Conservation (phyloP, 1,284 basidiomycete species). For the Malassezia equina region DNA sequence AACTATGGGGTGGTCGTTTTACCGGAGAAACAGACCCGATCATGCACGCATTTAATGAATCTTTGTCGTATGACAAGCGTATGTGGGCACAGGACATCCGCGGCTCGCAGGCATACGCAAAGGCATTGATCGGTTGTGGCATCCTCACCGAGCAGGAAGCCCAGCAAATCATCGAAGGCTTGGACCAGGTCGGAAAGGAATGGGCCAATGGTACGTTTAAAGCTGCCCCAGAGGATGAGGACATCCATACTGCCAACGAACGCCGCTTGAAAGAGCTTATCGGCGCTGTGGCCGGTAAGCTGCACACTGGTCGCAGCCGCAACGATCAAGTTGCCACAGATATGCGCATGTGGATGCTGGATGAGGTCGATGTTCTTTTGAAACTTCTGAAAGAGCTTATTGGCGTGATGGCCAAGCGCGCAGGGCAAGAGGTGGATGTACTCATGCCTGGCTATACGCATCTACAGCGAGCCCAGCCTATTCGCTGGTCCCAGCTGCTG, state of each 20-base stretch:
- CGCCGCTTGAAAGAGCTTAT: conserved; percentile 85
- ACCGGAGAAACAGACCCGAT: conserved; percentile 43
- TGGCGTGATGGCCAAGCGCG: conserved; percentile 76
- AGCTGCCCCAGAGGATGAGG: conserved; percentile 68
- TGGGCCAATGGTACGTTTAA: conserved; percentile 55
- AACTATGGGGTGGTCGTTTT: conserved; percentile 48
- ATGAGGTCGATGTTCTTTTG: conserved; percentile 65
- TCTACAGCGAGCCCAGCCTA: conserved; percentile 71
- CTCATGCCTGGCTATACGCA: conserved; percentile 95
- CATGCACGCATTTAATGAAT: conserved; percentile 51
- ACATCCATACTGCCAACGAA: conserved; percentile 99
- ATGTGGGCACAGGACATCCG: conserved; percentile 86
- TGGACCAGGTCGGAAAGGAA: conserved; percentile 67
- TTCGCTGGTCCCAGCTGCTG: conserved; percentile 93
- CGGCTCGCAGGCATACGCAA: conserved; percentile 91
- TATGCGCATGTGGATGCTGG: conserved; percentile 87
- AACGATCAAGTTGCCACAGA: conserved; percentile 98
- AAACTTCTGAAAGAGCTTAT: conserved; percentile 67
- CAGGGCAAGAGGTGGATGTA: conserved; percentile 79
- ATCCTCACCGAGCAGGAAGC: conserved; percentile 67
- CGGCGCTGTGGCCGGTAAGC: conserved; percentile 53
- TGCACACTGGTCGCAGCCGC: conserved; percentile 83
- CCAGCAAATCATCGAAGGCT: conserved; percentile 64
- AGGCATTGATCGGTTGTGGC: conserved; percentile 65
- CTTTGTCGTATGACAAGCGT: conserved; percentile 81